Evolutionary conservation across 164 flowering plant genomes (phyloP).

Genomic region (Amborella trichopoda): DNA sequence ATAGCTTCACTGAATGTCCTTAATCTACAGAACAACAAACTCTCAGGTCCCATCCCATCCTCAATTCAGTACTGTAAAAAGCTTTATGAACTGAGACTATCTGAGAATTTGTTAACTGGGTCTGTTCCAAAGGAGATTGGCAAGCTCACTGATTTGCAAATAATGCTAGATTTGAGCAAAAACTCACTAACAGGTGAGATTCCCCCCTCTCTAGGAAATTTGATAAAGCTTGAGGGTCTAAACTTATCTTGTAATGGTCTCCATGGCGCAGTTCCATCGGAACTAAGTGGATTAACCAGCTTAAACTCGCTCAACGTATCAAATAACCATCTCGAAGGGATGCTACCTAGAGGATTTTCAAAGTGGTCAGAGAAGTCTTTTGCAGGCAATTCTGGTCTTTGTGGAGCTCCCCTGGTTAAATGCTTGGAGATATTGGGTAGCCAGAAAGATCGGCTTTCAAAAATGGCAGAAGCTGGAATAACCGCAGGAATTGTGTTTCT

Average conservation of each 20-base stretch:
- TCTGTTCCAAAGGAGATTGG: constrained; percentile 63
- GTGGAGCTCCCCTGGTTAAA: constrained; percentile 54
- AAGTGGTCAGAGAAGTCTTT: constrained; percentile 55
- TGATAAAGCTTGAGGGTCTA: constrained; percentile 61
- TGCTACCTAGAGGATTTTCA: constrained; percentile 48
- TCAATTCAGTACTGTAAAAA: constrained; percentile 56
- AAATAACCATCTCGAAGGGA: constrained; percentile 56
- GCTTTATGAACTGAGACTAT: constrained; percentile 65
- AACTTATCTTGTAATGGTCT: constrained; percentile 73
- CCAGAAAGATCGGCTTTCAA: constrained; percentile 26
- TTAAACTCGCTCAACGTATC: constrained; percentile 67
- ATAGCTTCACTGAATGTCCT: constrained; percentile 66
- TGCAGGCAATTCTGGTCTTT: constrained; percentile 48
- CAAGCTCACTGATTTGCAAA: constrained; percentile 60
- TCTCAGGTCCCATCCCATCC: constrained; percentile 67
- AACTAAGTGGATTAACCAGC: constrained; percentile 66
- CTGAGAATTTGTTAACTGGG: constrained; percentile 55
- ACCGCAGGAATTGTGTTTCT: constrained; percentile 67
- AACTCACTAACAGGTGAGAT: constrained; percentile 57
- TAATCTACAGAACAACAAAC: constrained; percentile 49
- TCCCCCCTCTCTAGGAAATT: constrained; percentile 63
- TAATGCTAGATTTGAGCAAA: constrained; percentile 56
- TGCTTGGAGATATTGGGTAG: constrained; percentile 19
- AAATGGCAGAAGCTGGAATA: constrained; percentile 41
- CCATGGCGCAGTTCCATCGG: constrained; percentile 47